phyloP scores from a whole-genome alignment of 345 rosid genomes.

The Microthlaspi erraticum region DNA sequence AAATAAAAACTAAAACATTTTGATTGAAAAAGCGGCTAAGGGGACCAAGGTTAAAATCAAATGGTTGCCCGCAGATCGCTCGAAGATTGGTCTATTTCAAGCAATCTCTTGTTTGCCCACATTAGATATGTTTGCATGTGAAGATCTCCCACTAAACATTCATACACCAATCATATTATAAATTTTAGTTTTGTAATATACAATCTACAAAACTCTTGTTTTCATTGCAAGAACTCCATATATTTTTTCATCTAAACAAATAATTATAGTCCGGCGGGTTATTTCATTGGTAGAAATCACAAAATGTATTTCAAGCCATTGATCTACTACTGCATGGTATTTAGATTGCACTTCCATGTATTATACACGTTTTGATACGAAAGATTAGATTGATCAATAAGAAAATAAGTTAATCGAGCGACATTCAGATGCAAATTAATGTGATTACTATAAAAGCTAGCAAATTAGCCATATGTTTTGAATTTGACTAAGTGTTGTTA shows the following conservation, averaged over 20 bases:
- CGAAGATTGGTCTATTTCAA: constrained; percentile 39
- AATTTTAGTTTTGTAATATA: not conserved
- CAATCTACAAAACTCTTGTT: not conserved
- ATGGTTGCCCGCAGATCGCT: constrained; percentile 39
- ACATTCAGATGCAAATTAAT: constrained; percentile 5
- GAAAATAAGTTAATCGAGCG: not conserved
- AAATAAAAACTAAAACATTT: not conserved
- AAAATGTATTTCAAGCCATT: not conserved
- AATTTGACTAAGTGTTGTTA: not conserved
- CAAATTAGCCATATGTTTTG: constrained; percentile 3
- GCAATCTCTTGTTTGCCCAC: constrained; percentile 45
- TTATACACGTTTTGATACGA: not conserved
- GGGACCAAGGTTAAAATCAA: constrained; percentile 38
- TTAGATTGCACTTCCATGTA: not conserved
- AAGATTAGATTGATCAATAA: not conserved
- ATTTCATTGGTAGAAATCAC: not conserved
- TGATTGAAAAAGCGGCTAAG: constrained; percentile 22
- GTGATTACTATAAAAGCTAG: constrained; percentile 11
- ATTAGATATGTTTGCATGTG: constrained; percentile 41
- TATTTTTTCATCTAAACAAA: not conserved
- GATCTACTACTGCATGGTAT: not conserved
- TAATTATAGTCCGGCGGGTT: not conserved
- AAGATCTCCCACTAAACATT: constrained; percentile 31
- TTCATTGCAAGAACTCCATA: constrained; percentile 7
- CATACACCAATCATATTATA: not conserved